A percentile compares a stretch with the other conserved stretches of the same genome.
Conservation (phyloP, 176 grass and related monocot genomes). For the Bromus sterilis region DNA sequence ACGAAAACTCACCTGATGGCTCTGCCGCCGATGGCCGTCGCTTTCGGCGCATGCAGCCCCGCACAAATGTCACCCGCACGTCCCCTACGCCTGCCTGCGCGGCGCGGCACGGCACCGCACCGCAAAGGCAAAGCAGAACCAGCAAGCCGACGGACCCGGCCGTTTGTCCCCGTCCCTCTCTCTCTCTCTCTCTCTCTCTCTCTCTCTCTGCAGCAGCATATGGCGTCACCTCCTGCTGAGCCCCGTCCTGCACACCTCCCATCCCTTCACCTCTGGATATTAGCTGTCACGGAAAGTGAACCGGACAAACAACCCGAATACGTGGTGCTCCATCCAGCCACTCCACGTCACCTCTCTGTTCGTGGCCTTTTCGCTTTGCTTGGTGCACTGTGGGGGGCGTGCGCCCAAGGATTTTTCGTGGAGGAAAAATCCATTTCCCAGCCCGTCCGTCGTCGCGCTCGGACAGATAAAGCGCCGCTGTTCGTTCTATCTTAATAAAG, state of each 20-base stretch:
- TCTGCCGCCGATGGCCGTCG: not conserved
- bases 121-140: not conserved
- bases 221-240: not conserved
- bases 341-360: not conserved
- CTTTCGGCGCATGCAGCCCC: not conserved
- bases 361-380: not conserved
- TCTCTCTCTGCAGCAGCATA: too few species aligned
- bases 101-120: not conserved
- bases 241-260: not conserved
- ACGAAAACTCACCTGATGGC: not conserved
- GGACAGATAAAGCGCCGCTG: not conserved
- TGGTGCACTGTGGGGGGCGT: not conserved
- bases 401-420: constrained; percentile 13
- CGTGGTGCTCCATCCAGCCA: not conserved
- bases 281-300: constrained; percentile 44
- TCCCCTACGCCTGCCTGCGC: not conserved
- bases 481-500: not conserved
- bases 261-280: constrained; percentile 29
- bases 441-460: not conserved
- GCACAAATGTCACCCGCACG: not conserved
- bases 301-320: not conserved
- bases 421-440: not conserved
- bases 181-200: not conserved
- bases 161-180: not conserved
- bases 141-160: not conserved